phyloP scores from a whole-genome alignment of 1,284 basidiomycete species.

The Sparassis latifolia region DNA sequence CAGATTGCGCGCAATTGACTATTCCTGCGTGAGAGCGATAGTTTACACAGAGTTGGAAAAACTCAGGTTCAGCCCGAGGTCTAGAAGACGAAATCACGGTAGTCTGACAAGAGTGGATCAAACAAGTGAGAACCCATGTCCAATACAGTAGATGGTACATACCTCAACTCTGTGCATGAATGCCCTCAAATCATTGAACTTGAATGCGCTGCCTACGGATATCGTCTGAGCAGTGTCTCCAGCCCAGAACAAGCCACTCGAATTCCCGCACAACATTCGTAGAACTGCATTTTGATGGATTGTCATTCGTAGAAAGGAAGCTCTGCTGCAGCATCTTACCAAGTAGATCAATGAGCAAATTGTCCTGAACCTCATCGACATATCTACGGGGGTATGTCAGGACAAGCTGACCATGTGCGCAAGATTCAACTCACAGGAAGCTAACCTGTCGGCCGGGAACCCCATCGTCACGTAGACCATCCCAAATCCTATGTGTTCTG shows the following conservation, averaged over 20 bases:
- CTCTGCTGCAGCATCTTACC: slow-evolving; percentile 29
- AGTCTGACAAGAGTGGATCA: not conserved
- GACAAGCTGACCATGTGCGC: not conserved
- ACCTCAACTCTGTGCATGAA: slow-evolving; percentile 59
- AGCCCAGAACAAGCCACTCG: slow-evolving; percentile 65
- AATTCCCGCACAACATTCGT: slow-evolving; percentile 52
- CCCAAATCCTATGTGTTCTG: slow-evolving; percentile 49
- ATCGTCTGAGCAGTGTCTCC: slow-evolving; percentile 79
- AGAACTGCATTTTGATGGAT: slow-evolving; percentile 38
- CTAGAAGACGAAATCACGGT: not conserved
- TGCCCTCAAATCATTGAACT: slow-evolving; percentile 66
- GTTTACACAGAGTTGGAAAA: slow-evolving; percentile 59
- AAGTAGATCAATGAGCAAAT: slow-evolving; percentile 58
- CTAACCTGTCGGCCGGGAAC: slow-evolving; percentile 42
- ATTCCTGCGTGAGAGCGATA: slow-evolving; percentile 66
- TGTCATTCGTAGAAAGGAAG: no score
- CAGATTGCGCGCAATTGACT: slow-evolving; percentile 55
- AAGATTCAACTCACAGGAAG: slow-evolving; percentile 42
- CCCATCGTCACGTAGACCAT: slow-evolving; percentile 24
- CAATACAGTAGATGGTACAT: not conserved
- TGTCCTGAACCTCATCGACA: slow-evolving; percentile 71
- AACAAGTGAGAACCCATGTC: no score
- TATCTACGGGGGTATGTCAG: slow-evolving; percentile 36
- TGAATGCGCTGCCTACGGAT: slow-evolving; percentile 62
- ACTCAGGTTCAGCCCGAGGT: slow-evolving; percentile 27